phyloP scores from a whole-genome alignment of 2,329 filamentous ascomycete species.

The Dryadomyces quercus-mongolicae region DNA sequence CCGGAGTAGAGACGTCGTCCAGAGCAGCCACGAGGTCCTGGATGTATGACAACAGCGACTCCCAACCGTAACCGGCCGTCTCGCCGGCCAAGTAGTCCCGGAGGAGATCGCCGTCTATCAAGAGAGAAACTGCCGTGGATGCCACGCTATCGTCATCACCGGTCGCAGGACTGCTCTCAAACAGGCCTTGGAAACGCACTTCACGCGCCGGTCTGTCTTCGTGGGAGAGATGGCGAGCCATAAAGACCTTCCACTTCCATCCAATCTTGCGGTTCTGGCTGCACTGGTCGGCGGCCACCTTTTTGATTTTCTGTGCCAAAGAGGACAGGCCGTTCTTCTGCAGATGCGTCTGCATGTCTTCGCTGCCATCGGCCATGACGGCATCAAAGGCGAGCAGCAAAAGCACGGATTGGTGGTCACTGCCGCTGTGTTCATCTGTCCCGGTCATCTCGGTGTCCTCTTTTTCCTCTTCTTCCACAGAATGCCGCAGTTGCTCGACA shows the following conservation, averaged over 20 bases:
- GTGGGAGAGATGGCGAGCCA: constrained; percentile 24
- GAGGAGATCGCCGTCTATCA: constrained; percentile 18
- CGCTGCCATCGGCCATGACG: constrained; percentile 10
- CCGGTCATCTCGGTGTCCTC: constrained; percentile 1
- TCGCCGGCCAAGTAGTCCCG: constrained; percentile 17
- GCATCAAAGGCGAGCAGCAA: constrained; percentile 14
- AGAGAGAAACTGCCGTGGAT: constrained; percentile 17
- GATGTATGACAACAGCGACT: constrained; percentile 25
- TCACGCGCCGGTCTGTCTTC: constrained; percentile 21
- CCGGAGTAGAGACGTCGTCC: constrained; percentile 17
- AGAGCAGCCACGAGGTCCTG: constrained; percentile 23
- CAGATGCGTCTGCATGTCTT: constrained; percentile 11
- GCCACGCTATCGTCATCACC: background rate
- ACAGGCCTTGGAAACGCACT: constrained; percentile 18
- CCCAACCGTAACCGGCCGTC: constrained; percentile 12
- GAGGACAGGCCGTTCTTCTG: background rate
- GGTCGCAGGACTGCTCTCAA: background rate
- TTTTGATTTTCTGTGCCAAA: constrained; percentile 7
- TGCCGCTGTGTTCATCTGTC: background rate
- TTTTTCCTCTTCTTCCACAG: background rate
- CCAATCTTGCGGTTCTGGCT: constrained; percentile 17
- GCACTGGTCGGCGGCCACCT: constrained; percentile 12
- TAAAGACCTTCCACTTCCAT: constrained; percentile 34
- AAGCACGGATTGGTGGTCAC: constrained; percentile 2
- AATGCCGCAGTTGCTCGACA: background rate